phyloP scores from a whole-genome alignment of 2,329 filamentous ascomycete species.

The Cordyceps javanica region DNA sequence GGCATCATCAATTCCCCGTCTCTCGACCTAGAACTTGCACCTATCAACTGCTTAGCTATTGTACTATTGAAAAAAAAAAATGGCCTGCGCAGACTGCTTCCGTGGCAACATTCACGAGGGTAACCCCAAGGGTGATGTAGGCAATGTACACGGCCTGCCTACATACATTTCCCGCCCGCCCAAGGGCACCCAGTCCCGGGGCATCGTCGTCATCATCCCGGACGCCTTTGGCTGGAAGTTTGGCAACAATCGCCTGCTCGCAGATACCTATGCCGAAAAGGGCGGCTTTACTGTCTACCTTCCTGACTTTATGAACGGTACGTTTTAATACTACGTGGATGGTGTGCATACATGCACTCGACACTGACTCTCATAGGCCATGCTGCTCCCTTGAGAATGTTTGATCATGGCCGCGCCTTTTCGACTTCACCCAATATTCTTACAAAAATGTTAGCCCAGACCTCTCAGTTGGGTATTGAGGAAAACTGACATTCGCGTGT shows the following conservation, averaged over 20 bases:
- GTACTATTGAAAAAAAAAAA: constrained; percentile 13
- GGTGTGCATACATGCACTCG: background rate
- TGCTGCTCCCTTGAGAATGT: constrained; percentile 24
- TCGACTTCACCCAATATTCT: constrained; percentile 19
- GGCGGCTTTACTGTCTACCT: constrained; percentile 44
- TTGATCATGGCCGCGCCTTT: constrained; percentile 24
- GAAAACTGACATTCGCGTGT: background rate
- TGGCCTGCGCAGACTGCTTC: constrained; percentile 40
- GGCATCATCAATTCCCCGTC: background rate
- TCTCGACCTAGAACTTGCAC: background rate
- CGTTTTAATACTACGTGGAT: no score
- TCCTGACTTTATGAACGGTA: constrained; percentile 49
- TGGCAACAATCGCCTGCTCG: constrained; percentile 45
- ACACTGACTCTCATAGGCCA: constrained; percentile 18
- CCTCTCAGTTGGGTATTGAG: no score
- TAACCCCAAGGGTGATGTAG: constrained; percentile 36
- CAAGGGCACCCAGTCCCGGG: constrained; percentile 28
- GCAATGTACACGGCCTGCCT: constrained; percentile 41
- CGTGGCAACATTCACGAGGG: constrained; percentile 39
- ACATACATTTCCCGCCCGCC: constrained; percentile 39
- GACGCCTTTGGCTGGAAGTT: constrained; percentile 52
- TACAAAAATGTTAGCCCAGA: constrained; percentile 26
- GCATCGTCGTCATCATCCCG: constrained; percentile 46
- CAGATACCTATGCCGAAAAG: constrained; percentile 47
- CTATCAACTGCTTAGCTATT: background rate